Evolutionary conservation across 2,329 filamentous ascomycete species (phyloP), one percentile per base, ranked within the genome.

Genomic region (Macrophomina pseudophaseolina): DNA sequence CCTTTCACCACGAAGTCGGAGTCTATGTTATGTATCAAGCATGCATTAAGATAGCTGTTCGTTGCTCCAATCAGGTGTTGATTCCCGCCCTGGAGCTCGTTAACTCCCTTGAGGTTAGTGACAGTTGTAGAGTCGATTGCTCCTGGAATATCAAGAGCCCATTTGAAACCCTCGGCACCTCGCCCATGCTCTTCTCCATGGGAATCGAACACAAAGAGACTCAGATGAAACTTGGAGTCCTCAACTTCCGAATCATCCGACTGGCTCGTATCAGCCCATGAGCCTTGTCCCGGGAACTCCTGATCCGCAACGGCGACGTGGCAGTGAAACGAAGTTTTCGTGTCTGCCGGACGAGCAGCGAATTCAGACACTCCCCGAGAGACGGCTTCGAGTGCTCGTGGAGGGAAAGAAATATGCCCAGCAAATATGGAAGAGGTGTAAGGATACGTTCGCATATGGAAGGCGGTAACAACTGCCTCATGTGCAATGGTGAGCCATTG

Each of bases 151-250:
- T 73, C 68, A 11, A 74, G 71, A 6, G 71, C 67, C 72, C 72
- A 75, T 9, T 71, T 73, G 56, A 77, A 78, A 2, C 70, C 73
- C 48, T 69, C 66, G 1, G 70, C 68, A 9, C 71, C 71, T 8
- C 74, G 68, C 3, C 71, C 75, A 59, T 77, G 75, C 46, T 70
- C 70, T 60, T 75, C 73, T 4, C 76, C 75, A 54, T 73, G 65
- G 14, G 74, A 71, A 68, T 77, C 76, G 63, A 72, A 74, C 5
- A 75, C 66, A 49, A 75, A 68, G n/a, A 76, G 64, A 1, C 66
- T 68, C 9, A 77, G 68, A n/a, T 35, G 32, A 44, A 62, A 38
- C 0, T 44, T 46, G 4, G 38, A 14, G 5, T 28, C 12, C 30
- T 69, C 70, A n/a, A n/a, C n/a, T 12, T 49, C 16, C 1, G 9